phyloP scores from a whole-genome alignment of 345 rosid genomes.

The Salix exigua region DNA sequence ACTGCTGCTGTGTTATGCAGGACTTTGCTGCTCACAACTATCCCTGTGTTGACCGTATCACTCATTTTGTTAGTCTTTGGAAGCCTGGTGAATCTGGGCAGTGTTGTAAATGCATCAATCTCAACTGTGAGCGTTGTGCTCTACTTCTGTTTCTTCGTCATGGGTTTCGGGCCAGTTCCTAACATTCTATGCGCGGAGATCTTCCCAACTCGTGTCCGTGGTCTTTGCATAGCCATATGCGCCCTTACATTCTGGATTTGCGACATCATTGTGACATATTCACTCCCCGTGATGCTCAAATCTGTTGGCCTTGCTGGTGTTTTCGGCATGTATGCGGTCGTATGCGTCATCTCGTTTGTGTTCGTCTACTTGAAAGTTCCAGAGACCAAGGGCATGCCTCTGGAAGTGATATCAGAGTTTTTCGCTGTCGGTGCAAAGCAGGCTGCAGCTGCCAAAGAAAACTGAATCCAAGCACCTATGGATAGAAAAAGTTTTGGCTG shows the following conservation, averaged over 20 bases:
- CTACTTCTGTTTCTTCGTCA: constrained; percentile 88
- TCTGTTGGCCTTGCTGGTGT: constrained; percentile 76
- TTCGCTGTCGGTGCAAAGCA: constrained; percentile 79
- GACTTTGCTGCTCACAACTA: constrained; percentile 75
- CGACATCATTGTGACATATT: constrained; percentile 74
- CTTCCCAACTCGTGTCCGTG: constrained; percentile 89
- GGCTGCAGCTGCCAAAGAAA: constrained; percentile 45
- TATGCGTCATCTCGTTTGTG: constrained; percentile 61
- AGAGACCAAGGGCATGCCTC: constrained; percentile 98
- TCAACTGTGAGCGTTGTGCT: constrained; percentile 64
- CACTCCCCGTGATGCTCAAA: constrained; percentile 77
- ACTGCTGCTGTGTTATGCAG: constrained; percentile 34
- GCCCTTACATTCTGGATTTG: constrained; percentile 83
- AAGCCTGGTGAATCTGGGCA: constrained; percentile 49
- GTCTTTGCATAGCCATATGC: constrained; percentile 86
- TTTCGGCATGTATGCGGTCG: constrained; percentile 69
- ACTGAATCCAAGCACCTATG: constrained; percentile 24
- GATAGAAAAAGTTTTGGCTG: constrained; percentile 22
- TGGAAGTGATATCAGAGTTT: constrained; percentile 91
- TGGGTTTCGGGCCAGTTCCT: constrained; percentile 97
- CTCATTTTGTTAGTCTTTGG: constrained; percentile 59
- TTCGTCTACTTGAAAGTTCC: constrained; percentile 82
- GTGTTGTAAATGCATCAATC: constrained; percentile 53
- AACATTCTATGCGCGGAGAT: constrained; percentile 95
- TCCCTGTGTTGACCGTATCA: constrained; percentile 64